Base-by-base conservation (phyloP, 176 grass and related monocot genomes). In the Themeda triandra region DNA sequence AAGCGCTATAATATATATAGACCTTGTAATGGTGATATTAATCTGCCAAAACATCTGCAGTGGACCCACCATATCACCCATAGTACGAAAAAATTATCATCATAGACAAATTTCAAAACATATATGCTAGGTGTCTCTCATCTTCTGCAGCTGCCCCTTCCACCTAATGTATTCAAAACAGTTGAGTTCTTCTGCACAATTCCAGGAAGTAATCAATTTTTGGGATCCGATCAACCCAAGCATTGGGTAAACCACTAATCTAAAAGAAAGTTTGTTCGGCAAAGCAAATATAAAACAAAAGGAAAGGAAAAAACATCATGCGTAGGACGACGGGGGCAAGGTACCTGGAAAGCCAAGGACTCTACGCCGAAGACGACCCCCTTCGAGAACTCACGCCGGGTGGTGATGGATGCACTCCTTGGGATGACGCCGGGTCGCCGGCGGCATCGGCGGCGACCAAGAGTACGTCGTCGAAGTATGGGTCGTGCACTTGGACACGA, bases 1-100 rank as follows among this genome's bases (percentile, higher is more conserved):
- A 49, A 6, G 19, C 78, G 21, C n/a, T 23, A 37, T 37, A 41
- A n/a, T n/a, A 9, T n/a, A 78, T 11, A 54, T 10, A n/a, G 21
- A 83, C 94, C 92, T 91, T 97, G 82, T 94, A 97, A 67, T 94
- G 93, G 41, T 97, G 94, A 71, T 97, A 97, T 74, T 97, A 90
- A 36, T 97, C 92, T 41, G 94, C 90, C 78, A 90, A 84, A 45
- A 89, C 28, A 81, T 97, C 88, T 65, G 76, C 92, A 32, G 63
- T 76, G 28, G 80, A 59, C 37, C 21, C 9, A 3, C 68, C 24
- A 14, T 30, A 24, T 1, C 19, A 71, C 2, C 8, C 15, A 8
- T 42, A 71, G 69, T 4, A 48, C 12, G 12, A 41, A 30, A 64
- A 12, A 9, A 19, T 4, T 15, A n/a, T 59, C 17, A 3, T 37